phyloP scores from a whole-genome alignment of 192 early-diverging fungal species.

The Globomyces pollinis-pini region DNA sequence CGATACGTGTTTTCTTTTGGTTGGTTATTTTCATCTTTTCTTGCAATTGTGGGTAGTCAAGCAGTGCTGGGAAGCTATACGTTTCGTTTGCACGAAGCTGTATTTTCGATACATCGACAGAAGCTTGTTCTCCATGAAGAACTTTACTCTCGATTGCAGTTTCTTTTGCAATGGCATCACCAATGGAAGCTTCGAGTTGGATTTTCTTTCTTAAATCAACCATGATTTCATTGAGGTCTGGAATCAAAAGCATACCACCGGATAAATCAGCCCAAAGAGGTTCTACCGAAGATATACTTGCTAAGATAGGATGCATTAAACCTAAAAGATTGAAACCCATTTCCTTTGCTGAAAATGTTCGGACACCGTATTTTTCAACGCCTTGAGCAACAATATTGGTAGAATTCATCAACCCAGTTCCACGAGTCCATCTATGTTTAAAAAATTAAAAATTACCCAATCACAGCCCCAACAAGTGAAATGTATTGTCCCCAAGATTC shows the following conservation, averaged over 20 bases:
- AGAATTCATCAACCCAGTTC: constrained; percentile 87
- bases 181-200: constrained; percentile 77
- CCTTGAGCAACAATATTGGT: constrained; percentile 87
- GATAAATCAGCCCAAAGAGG: constrained; percentile 86
- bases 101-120: constrained; percentile 35
- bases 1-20: background rate
- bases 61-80: constrained; percentile 68
- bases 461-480: constrained; percentile 82
- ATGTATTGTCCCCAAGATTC: constrained; percentile 85
- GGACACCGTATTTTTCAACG: constrained; percentile 77
- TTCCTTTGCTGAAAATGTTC: constrained; percentile 86
- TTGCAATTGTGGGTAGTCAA: constrained; percentile 33
- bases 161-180: constrained; percentile 74
- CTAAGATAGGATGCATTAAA: constrained; percentile 73
- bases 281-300: constrained; percentile 61
- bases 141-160: constrained; percentile 71
- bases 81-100: constrained; percentile 83
- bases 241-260: constrained; percentile 83
- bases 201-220: constrained; percentile 67
- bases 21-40: constrained; percentile 13
- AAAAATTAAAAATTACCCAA: constrained; percentile 49
- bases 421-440: constrained; percentile 72
- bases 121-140: constrained; percentile 49
- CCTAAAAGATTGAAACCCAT: constrained; percentile 92
- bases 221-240: constrained; percentile 73